Evolutionary conservation across 495 filamentous ascomycete species (phyloP).

Genomic region (Penicillium psychrofluorescens): DNA sequence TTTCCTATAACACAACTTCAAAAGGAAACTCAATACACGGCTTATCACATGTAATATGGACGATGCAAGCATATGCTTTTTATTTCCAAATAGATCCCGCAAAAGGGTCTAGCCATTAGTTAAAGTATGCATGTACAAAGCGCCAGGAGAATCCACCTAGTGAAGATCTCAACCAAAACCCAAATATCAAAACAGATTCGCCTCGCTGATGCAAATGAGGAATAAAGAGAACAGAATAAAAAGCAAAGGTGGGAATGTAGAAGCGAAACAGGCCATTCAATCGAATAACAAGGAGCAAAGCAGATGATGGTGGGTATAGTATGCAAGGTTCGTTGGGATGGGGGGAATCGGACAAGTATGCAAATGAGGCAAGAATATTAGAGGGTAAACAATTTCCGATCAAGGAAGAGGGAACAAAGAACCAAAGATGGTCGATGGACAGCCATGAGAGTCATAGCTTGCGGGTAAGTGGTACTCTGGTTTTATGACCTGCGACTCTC

Average conservation of each 20-base stretch:
- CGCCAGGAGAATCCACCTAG: too few relatives aligned
- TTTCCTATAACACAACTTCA: too few relatives aligned
- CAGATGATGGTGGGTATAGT: too few relatives aligned
- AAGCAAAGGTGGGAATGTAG: conserved; percentile 1
- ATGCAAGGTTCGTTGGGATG: not conserved
- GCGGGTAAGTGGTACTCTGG: not conserved
- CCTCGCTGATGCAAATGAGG: conserved; percentile 26
- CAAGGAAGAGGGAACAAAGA: not conserved
- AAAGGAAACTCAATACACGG: too few relatives aligned
- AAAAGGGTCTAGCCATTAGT: too few relatives aligned
- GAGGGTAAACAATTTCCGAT: too few relatives aligned
- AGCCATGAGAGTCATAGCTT: too few relatives aligned
- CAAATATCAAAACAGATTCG: conserved; percentile 12
- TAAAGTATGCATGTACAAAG: too few relatives aligned
- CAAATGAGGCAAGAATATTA: too few relatives aligned
- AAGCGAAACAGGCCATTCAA: not conserved
- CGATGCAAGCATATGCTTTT: too few relatives aligned
- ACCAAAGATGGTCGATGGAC: not conserved
- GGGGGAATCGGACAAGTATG: not conserved
- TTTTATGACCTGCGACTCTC: conserved; percentile 15
- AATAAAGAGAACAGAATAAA: conserved; percentile 1
- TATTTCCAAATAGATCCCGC: not conserved
- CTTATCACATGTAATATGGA: too few relatives aligned
- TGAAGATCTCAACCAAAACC: conserved; percentile 5
- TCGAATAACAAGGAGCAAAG: too few relatives aligned